Evolutionary conservation across 306 rosid species (phyloP), one percentile per base, ranked within the genome.

Genomic region (Boehmeria nivea): DNA sequence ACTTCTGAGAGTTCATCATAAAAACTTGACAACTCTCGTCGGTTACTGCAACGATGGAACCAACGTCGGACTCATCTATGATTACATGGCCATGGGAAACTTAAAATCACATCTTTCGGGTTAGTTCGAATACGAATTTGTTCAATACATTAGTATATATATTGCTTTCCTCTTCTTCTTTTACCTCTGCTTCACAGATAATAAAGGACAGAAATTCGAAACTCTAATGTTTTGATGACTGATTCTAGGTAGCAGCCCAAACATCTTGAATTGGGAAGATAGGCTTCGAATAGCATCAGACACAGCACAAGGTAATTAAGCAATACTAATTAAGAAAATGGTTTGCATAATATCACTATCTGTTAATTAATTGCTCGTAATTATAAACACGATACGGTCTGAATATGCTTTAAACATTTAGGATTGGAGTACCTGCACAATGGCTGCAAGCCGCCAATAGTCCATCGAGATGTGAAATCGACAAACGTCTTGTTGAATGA

Each of bases 271-370:
- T 14, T 79, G 84, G 84, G 76, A 64, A 64, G 71, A 61, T 0
- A 75, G 84, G 61, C 76, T 79, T 54, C 34, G 45, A 60, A 79
- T 75, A 72, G 76, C 73, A 33, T 13, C 64, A 22, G 78, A 72
- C 40, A 23, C 78, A 21, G 76, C 85, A 16, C 85, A 75, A 75
- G 81, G 85, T 79, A n/a, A n/a, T n/a, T n/a, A n/a, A n/a, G n/a
- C n/a, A n/a, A n/a, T n/a, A n/a, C n/a, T n/a, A n/a, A n/a, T n/a
- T n/a, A n/a, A n/a, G n/a, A n/a, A n/a, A n/a, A n/a, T n/a, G n/a
- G n/a, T n/a, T n/a, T n/a, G n/a, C n/a, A n/a, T n/a, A n/a, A n/a
- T n/a, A n/a, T n/a, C n/a, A n/a, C n/a, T n/a, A n/a, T n/a, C n/a
- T n/a, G n/a, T n/a, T n/a, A n/a, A n/a, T n/a, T n/a, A n/a, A n/a